These are phyloP conservation scores for Strobilomyces confusus DNA, from an alignment of 768 basidiomycete genomes.

Conservation along the genomic window DNA sequence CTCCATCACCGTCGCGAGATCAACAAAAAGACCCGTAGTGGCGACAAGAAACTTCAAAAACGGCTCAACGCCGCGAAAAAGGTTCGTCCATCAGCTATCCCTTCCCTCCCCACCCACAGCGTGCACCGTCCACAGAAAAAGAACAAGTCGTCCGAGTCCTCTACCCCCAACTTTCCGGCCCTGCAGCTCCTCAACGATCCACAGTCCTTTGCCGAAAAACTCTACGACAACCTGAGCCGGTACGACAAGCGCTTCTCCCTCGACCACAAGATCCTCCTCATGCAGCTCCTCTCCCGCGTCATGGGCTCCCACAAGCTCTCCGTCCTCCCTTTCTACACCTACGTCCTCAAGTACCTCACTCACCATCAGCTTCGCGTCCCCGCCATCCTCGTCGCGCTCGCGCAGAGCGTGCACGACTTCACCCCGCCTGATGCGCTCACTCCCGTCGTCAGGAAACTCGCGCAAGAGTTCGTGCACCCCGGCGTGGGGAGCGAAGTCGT, in stretches of 20 bases:
- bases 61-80: constrained; percentile 72
- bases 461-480: constrained; percentile 95
- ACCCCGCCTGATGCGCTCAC: constrained; percentile 91
- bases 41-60: constrained; percentile 75
- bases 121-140: constrained; percentile 38
- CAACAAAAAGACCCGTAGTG: constrained; percentile 88
- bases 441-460: constrained; percentile 87
- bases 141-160: constrained; percentile 20
- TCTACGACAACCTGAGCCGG: constrained; percentile 77
- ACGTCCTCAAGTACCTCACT: constrained; percentile 90
- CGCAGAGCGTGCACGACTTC: constrained; percentile 91
- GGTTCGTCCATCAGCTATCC: constrained; percentile 34
- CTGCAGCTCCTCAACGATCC: constrained; percentile 92
- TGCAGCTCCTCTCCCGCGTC: constrained; percentile 93
- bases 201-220: constrained; percentile 91
- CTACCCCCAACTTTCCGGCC: constrained; percentile 79
- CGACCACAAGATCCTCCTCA: constrained; percentile 95
- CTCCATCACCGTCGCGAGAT: constrained; percentile 86
- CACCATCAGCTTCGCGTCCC: constrained; percentile 92
- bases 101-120: constrained; percentile 12
- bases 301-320: constrained; percentile 92
- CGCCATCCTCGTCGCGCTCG: constrained; percentile 88
- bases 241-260: constrained; percentile 95
- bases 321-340: constrained; percentile 93
- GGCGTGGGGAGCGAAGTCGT: constrained; percentile 95